Evolutionary conservation across 352 stramenopile species (phyloP).

Genomic region (Thraustochytrium sp.): DNA sequence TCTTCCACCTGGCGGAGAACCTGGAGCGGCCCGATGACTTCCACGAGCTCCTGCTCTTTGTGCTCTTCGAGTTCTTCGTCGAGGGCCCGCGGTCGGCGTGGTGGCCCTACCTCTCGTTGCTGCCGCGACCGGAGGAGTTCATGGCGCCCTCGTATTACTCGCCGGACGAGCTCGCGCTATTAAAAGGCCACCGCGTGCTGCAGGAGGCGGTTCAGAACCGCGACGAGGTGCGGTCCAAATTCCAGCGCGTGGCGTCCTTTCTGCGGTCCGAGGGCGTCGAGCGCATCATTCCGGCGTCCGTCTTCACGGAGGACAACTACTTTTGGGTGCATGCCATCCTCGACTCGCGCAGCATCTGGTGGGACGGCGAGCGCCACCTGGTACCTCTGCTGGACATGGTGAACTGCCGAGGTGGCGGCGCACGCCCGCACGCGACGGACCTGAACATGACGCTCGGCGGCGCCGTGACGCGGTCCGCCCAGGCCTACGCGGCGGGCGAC

Average conservation of each 20-base stretch:
- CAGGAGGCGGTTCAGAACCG: slow-evolving; percentile 54
- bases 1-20: slow-evolving; percentile 45
- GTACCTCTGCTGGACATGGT: slow-evolving; percentile 88
- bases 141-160: slow-evolving; percentile 53
- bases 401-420: slow-evolving; percentile 67
- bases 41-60: slow-evolving; percentile 65
- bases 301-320: slow-evolving; percentile 64
- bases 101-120: slow-evolving; percentile 74
- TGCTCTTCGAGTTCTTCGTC: slow-evolving; percentile 73
- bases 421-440: slow-evolving; percentile 57
- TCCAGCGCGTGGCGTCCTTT: background rate
- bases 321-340: slow-evolving; percentile 73
- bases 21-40: slow-evolving; percentile 52
- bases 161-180: slow-evolving; percentile 57
- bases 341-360: slow-evolving; percentile 87
- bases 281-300: slow-evolving; percentile 49
- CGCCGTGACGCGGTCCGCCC: slow-evolving; percentile 51
- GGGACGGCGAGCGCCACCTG: slow-evolving; percentile 73
- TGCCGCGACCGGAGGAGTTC: slow-evolving; percentile 59
- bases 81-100: slow-evolving; percentile 57
- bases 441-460: slow-evolving; percentile 40
- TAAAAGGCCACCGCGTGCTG: slow-evolving; percentile 58
- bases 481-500: slow-evolving; percentile 51
- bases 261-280: background rate
- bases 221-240: slow-evolving; percentile 42